Base-by-base conservation (phyloP, 1,139 yeast genomes). In the Wickerhamomyces sp. region DNA sequence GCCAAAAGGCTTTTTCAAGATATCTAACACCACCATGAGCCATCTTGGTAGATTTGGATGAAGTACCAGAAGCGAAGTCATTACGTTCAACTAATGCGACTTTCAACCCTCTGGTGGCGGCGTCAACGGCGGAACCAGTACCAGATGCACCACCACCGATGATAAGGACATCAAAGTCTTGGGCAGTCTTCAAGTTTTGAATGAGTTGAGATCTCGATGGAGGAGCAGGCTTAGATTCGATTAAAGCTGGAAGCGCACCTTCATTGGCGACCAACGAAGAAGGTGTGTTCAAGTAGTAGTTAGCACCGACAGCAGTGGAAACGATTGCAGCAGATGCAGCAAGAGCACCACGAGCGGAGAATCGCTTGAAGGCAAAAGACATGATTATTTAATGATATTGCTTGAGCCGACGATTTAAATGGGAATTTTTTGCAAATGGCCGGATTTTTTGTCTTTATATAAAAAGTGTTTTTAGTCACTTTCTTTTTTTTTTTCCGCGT, bases 71-170 rank as follows among this genome's bases (percentile, higher is more conserved):
- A 10, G 96, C 95, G 60, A 84, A 90, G 66, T 90, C 97, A 50
- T 78, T 79, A 58, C 83, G 82, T 64, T 90, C 97, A 46, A 90
- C 74, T 44, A 90, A 64, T 42, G 95, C 88, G 34, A 89, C 96
- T 58, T 87, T 85, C 52, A 89, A 76, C 28, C 97, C 97, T 61
- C 97, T 76, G 29, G 95, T 78, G 17, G 85, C 78, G 28, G 97
- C 97, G 64, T 90, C 97, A 36, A 90, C 70, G 2, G 97, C 97
- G 36, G 89, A 78, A 42, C 97, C 97, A 7, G 96, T 70, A 48
- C 97, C 97, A 16, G 94, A 82, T 28, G 97, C 97, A 61, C 97
- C 97, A 49, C 96, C 97, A 43, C 97, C 97, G 50, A 90, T 81
- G 49, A 90, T 72, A 50, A 90, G 65, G 25, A 90, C 76, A 59